Conservation (phyloP, 108 stramenopile genomes). For the Pseudonitzschia multiseries region DNA sequence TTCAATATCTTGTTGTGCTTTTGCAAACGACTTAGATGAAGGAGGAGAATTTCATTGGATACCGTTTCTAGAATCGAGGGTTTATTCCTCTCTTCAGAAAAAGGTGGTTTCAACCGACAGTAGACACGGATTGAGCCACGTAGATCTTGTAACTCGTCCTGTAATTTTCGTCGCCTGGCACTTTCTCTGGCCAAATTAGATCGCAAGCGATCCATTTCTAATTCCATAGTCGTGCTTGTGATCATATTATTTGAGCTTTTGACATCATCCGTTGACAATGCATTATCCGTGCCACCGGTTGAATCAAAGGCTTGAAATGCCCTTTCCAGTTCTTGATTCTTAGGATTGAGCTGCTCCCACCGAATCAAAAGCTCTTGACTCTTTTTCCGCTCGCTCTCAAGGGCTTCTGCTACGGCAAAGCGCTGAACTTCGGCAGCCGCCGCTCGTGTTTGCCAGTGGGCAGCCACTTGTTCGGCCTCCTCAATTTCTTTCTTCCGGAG, state of each 20-base stretch:
- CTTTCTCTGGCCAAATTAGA: conserved; percentile 75
- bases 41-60: conserved; percentile 65
- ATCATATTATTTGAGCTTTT: not conserved
- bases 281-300: not conserved
- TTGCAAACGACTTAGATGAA: conserved; percentile 46
- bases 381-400: conserved; percentile 57
- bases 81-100: not conserved
- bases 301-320: not conserved
- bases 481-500: conserved; percentile 78
- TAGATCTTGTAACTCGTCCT: conserved; percentile 77
- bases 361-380: conserved; percentile 42
- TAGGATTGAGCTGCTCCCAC: conserved; percentile 26
- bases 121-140: conserved; percentile 81
- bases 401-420: conserved; percentile 59
- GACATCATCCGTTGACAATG: not conserved
- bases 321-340: not conserved
- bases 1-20: not conserved
- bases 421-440: conserved; percentile 84
- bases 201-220: conserved; percentile 52
- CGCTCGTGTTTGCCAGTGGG: conserved; percentile 69
- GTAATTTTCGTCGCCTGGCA: conserved; percentile 66
- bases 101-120: conserved; percentile 51
- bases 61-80: conserved; percentile 43
- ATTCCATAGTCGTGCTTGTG: conserved; percentile 31
- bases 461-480: conserved; percentile 76